A percentile compares a stretch with the other conserved stretches of the same genome.
Conservation (phyloP, 306 rosid species). For the Herpetospermum pedunculosum region DNA sequence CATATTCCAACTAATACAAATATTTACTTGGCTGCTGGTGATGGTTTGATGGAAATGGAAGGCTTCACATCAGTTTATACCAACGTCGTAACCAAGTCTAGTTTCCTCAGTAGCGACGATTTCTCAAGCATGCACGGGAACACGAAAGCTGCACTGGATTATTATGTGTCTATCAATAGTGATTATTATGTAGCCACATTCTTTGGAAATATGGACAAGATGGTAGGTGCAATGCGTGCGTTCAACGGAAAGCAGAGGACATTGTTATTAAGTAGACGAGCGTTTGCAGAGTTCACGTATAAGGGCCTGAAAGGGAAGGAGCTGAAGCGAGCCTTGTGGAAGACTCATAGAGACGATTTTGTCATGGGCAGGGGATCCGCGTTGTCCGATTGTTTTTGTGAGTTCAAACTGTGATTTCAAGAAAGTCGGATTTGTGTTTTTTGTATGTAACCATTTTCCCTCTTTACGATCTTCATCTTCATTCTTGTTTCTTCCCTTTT, state of each 20-base stretch:
- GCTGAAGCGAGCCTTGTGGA: constrained; percentile 51
- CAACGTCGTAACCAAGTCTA: constrained; percentile 60
- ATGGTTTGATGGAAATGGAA: constrained; percentile 79
- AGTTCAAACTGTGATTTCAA: constrained; percentile 52
- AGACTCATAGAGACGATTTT: constrained; percentile 61
- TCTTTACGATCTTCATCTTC: not conserved
- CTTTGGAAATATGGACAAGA: constrained; percentile 96
- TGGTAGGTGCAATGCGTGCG: constrained; percentile 93
- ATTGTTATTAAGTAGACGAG: constrained; percentile 62
- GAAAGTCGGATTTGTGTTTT: not conserved
- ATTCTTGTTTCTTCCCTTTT: not conserved
- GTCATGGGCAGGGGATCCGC: constrained; percentile 74
- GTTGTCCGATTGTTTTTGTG: constrained; percentile 71
- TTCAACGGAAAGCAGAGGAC: constrained; percentile 57
- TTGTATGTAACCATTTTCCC: not conserved
- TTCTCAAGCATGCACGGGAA: constrained; percentile 87
- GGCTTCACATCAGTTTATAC: constrained; percentile 49
- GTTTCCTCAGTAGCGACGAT: constrained; percentile 67
- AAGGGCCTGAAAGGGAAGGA: constrained; percentile 48
- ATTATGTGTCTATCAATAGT: constrained; percentile 71
- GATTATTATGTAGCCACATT: constrained; percentile 80
- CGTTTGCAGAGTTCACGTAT: constrained; percentile 56
- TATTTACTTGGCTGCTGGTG: constrained; percentile 89
- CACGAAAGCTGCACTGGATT: constrained; percentile 95
- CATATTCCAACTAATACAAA: constrained; percentile 53